Percentiles rank a stretch among this genome's conserved stretches.
Evolutionary conservation across 208 protist genomes (phyloP).

Genomic region (Herpetomonas muscarum): DNA sequence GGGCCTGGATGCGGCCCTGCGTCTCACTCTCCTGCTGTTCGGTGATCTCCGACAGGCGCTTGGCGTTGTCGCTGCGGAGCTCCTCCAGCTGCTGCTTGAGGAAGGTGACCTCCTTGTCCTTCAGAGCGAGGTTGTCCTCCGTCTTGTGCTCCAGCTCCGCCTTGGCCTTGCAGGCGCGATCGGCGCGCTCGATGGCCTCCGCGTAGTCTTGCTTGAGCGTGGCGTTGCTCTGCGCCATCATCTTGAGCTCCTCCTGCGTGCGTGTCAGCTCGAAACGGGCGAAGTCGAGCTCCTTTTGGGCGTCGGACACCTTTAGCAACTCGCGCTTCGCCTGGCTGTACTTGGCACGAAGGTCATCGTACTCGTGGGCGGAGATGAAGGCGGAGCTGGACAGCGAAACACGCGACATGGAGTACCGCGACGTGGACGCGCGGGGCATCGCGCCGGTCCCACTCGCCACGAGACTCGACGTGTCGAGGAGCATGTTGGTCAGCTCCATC

Average conservation of each 20-base stretch:
- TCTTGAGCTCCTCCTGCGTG: constrained; percentile 60
- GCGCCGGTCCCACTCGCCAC: constrained; percentile 19
- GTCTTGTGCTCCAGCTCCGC: constrained; percentile 27
- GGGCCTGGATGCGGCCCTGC: constrained; percentile 41
- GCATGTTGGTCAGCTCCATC: constrained; percentile 59
- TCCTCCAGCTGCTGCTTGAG: constrained; percentile 63
- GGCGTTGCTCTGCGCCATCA: constrained; percentile 39
- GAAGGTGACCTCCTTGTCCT: constrained; percentile 52
- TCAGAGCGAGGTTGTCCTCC: constrained; percentile 20
- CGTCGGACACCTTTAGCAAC: constrained; percentile 64
- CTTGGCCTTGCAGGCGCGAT: constrained; percentile 47
- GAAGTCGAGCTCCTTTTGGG: constrained; percentile 76
- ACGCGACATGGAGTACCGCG: constrained; percentile 35
- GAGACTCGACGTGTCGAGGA: constrained; percentile 42
- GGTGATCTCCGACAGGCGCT: constrained; percentile 48
- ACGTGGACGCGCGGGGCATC: constrained; percentile 27
- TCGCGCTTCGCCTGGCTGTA: constrained; percentile 75
- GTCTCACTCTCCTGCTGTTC: constrained; percentile 55
- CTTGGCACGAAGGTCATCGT: constrained; percentile 71
- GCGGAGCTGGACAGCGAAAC: constrained; percentile 53
- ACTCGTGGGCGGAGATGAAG: constrained; percentile 72
- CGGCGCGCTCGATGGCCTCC: constrained; percentile 38
- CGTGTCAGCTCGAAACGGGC: constrained; percentile 67
- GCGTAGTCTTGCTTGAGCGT: constrained; percentile 49
- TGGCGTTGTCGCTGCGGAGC: constrained; percentile 45